A percentile compares a stretch with the other conserved stretches of the same genome.
These are phyloP conservation scores for Sclerotinia sclerotiorum DNA, from an alignment of 2,329 filamentous ascomycete species.

Conservation along the genomic window DNA sequence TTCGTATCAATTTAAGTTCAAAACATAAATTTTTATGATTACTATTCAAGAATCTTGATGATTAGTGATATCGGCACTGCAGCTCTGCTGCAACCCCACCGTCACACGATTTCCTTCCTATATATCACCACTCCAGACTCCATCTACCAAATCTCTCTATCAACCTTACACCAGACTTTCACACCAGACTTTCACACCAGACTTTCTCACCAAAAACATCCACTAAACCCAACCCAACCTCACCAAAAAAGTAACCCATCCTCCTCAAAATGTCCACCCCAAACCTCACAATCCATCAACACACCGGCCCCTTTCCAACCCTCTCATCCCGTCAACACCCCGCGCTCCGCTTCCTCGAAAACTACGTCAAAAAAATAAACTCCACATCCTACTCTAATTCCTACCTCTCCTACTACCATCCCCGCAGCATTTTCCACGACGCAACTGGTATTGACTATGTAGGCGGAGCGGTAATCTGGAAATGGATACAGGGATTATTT, in stretches of 20 bases:
- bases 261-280: background rate
- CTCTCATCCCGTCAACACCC: background rate
- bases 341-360: slow-evolving; percentile 12
- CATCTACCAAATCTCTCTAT: background rate
- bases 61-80: background rate
- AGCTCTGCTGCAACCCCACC: background rate
- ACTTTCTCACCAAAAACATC: background rate
- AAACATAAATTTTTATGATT: background rate
- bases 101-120: background rate
- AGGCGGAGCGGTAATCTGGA: slow-evolving; percentile 10
- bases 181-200: background rate
- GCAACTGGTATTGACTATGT: slow-evolving; percentile 19
- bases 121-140: background rate
- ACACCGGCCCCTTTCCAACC: slow-evolving; percentile 9
- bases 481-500: slow-evolving; percentile 18
- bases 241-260: background rate
- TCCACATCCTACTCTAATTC: slow-evolving; percentile 2
- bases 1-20: background rate
- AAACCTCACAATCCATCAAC: background rate
- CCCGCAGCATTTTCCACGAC: slow-evolving; percentile 4
- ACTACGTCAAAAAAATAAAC: slow-evolving; percentile 9
- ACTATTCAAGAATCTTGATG: background rate
- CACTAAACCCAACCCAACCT: slow-evolving; percentile 47
- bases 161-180: background rate
- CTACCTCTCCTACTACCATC: slow-evolving; percentile 20